Conservation (phyloP, 2,329 filamentous ascomycete genomes). For the Alternaria infectoria region DNA sequence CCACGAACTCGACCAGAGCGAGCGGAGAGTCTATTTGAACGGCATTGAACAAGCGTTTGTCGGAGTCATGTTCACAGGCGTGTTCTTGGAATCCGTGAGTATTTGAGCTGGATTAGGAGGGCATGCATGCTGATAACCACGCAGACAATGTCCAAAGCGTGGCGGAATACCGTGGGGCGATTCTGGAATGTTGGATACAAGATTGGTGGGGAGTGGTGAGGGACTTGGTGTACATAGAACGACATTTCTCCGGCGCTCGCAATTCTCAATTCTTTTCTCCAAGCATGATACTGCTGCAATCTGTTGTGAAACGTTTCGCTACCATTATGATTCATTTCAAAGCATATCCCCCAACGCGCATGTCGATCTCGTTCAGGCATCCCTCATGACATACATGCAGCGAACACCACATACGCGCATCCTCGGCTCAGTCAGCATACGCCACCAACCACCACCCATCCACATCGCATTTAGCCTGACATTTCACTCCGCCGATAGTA, state of each 20-base stretch:
- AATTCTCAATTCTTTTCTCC: neutral
- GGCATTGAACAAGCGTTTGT: constrained; percentile 56
- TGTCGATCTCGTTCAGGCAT: neutral
- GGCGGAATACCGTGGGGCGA: constrained; percentile 59
- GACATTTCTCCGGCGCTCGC: neutral
- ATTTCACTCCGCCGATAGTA: neutral
- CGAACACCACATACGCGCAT: neutral
- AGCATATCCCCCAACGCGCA: neutral
- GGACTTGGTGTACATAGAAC: neutral
- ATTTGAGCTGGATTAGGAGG: neutral
- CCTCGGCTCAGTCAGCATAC: neutral
- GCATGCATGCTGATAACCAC: constrained; percentile 1
- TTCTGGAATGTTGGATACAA: constrained; percentile 59
- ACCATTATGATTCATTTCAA: neutral
- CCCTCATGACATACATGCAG: constrained; percentile 1
- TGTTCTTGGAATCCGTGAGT: constrained; percentile 54
- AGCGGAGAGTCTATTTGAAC: constrained; percentile 55
- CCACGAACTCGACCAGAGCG: constrained; percentile 49
- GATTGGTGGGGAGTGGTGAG: constrained; percentile 61
- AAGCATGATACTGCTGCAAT: neutral
- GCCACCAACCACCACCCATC: neutral
- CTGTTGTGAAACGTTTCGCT: neutral
- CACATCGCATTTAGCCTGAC: neutral
- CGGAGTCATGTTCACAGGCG: constrained; percentile 58
- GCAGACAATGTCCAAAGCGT: constrained; percentile 54